phyloP scores from a whole-genome alignment of 441 rosid species.

The California macrophylla region DNA sequence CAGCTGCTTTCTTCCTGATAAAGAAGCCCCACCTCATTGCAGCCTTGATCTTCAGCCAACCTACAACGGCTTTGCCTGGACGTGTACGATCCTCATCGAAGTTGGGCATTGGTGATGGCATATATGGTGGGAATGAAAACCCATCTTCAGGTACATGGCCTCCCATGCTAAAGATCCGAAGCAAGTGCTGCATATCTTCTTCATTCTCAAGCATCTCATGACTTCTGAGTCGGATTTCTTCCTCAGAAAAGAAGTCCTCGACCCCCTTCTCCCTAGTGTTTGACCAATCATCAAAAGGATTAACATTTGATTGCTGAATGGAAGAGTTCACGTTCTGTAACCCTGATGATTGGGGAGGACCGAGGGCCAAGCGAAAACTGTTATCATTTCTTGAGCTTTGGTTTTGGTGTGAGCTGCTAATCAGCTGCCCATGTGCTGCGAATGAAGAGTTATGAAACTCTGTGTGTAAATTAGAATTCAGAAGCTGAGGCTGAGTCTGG shows the following conservation, averaged over 20 bases:
- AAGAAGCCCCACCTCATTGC: constrained; percentile 99
- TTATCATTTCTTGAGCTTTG: constrained; percentile 36
- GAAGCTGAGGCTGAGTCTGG: constrained; percentile 35
- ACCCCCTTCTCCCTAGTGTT: constrained; percentile 56
- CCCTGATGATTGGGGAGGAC: constrained; percentile 49
- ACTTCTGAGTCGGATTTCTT: constrained; percentile 76
- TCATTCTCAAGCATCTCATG: constrained; percentile 94
- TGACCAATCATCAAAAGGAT: constrained; percentile 80
- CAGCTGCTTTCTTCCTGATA: constrained; percentile 91
- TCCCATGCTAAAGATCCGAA: constrained; percentile 79
- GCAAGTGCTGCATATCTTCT: constrained; percentile 90
- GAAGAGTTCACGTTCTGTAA: constrained; percentile 44
- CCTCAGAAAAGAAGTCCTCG: constrained; percentile 73
- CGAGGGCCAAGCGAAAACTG: constrained; percentile 53
- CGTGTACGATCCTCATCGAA: constrained; percentile 68
- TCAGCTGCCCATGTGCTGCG: constrained; percentile 37
- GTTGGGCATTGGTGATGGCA: constrained; percentile 64
- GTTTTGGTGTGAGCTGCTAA: no score
- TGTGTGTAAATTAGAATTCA: constrained; percentile 40
- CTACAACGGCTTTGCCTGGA: constrained; percentile 84
- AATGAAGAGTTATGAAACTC: constrained; percentile 34
- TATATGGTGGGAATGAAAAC: constrained; percentile 43
- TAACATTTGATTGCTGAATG: constrained; percentile 36
- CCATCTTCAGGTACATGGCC: constrained; percentile 61
- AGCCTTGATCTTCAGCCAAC: constrained; percentile 97